Percentiles rank a stretch among this genome's conserved stretches.
Conservation (phyloP, 176 grass and related monocot genomes). For the Guadua angustifolia region DNA sequence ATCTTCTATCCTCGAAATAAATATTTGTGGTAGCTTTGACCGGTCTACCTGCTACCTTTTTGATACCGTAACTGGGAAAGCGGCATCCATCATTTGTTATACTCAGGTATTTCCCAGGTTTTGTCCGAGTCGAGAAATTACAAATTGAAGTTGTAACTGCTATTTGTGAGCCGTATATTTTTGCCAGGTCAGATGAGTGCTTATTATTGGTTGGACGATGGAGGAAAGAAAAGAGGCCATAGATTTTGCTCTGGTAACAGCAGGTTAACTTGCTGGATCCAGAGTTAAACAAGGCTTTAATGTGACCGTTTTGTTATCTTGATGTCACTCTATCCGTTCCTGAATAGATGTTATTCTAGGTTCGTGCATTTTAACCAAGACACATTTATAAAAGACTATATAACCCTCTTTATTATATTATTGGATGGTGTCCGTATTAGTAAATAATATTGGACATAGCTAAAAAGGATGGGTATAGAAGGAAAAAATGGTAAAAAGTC, state of each 20-base stretch:
- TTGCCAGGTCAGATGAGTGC: slow-evolving; percentile 27
- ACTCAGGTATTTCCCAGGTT: neutral
- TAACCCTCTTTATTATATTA: no score
- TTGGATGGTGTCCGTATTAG: no score
- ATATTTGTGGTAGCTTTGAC: neutral
- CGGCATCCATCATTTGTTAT: neutral
- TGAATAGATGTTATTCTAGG: no score
- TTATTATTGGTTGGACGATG: slow-evolving; percentile 38
- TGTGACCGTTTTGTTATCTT: neutral
- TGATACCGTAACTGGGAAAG: slow-evolving; percentile 2
- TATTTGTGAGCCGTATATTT: slow-evolving; percentile 34
- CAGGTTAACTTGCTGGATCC: neutral
- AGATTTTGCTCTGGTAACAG: slow-evolving; percentile 27
- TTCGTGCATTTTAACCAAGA: no score
- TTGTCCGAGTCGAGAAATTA: neutral
- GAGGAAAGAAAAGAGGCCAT: slow-evolving; percentile 2
- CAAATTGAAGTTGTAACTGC: slow-evolving; percentile 4
- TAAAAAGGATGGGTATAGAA: no score
- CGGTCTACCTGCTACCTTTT: neutral
- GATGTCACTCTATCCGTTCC: neutral
- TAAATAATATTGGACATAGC: no score
- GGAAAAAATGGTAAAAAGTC: no score
- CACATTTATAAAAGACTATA: no score
- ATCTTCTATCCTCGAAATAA: slow-evolving; percentile 42
- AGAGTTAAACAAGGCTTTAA: neutral